Evolutionary conservation across 352 stramenopile species (phyloP).

Genomic region (Pythium aphanidermatum): DNA sequence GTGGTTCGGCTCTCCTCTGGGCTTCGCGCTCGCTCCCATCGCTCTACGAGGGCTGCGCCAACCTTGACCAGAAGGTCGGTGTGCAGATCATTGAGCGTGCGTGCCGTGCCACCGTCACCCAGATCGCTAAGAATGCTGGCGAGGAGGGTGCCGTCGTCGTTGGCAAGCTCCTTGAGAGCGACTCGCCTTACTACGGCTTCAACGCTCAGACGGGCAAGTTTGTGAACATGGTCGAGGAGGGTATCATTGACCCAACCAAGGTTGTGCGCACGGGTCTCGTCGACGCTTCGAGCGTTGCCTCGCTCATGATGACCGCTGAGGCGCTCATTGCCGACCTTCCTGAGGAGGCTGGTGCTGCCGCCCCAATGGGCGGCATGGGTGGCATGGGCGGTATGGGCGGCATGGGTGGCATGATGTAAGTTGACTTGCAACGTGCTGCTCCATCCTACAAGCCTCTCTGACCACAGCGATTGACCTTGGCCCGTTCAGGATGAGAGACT

Average conservation of each 20-base stretch:
- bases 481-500: too few species aligned
- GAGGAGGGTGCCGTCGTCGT: slow-evolving; percentile 98
- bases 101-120: slow-evolving; percentile 92
- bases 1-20: slow-evolving; percentile 97
- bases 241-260: slow-evolving; percentile 98
- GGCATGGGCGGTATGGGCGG: slow-evolving; percentile 75
- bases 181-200: slow-evolving; percentile 92
- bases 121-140: slow-evolving; percentile 98
- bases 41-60: slow-evolving; percentile 85
- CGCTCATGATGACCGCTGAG: slow-evolving; percentile 99
- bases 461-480: not conserved
- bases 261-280: slow-evolving; percentile 98
- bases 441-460: not conserved
- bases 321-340: slow-evolving; percentile 97
- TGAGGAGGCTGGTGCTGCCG: slow-evolving; percentile 63
- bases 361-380: slow-evolving; percentile 73
- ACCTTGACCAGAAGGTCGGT: slow-evolving; percentile 98
- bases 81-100: slow-evolving; percentile 96
- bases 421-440: not conserved
- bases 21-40: slow-evolving; percentile 90
- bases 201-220: slow-evolving; percentile 98
- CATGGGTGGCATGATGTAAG: slow-evolving; percentile 85
- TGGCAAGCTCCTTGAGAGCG: slow-evolving; percentile 97
- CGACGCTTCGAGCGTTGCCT: slow-evolving; percentile 97
- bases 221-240: slow-evolving; percentile 97